phyloP scores from a whole-genome alignment of 257 asterid genomes.

The Lantana camara region DNA sequence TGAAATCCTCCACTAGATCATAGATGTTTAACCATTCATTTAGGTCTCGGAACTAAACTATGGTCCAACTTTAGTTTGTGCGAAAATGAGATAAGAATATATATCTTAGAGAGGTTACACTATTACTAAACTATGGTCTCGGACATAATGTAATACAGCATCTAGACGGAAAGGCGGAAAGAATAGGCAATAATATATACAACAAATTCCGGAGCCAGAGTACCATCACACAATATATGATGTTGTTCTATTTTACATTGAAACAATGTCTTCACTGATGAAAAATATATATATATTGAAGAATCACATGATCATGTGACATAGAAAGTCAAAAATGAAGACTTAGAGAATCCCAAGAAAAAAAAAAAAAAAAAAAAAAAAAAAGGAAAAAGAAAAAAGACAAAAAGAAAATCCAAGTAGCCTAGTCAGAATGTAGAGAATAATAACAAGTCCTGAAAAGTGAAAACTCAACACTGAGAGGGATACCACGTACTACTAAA shows the following conservation, averaged over 20 bases:
- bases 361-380: too few species aligned
- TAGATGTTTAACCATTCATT: too few species aligned
- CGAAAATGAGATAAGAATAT: constrained; percentile 2
- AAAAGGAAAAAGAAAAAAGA: too few species aligned
- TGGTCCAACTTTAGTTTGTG: constrained; percentile 15
- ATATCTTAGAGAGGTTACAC: background rate
- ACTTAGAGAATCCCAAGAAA: too few species aligned
- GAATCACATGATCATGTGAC: background rate
- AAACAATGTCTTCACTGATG: background rate
- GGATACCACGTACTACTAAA: too few species aligned
- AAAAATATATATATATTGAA: background rate
- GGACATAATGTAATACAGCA: constrained; percentile 11
- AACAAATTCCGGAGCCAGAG: background rate
- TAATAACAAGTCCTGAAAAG: too few species aligned
- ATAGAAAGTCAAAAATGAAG: background rate
- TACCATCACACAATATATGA: background rate
- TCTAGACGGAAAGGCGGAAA: constrained; percentile 6
- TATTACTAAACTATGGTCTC: background rate
- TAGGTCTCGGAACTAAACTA: constrained; percentile 12
- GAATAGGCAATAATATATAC: background rate
- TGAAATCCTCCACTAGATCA: constrained; percentile 8
- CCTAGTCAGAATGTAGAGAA: too few species aligned
- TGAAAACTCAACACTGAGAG: too few species aligned
- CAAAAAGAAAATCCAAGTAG: too few species aligned
- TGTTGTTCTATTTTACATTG: too few species aligned